phyloP scores from a whole-genome alignment of 768 basidiomycete genomes.

The Leccinellum luteum region DNA sequence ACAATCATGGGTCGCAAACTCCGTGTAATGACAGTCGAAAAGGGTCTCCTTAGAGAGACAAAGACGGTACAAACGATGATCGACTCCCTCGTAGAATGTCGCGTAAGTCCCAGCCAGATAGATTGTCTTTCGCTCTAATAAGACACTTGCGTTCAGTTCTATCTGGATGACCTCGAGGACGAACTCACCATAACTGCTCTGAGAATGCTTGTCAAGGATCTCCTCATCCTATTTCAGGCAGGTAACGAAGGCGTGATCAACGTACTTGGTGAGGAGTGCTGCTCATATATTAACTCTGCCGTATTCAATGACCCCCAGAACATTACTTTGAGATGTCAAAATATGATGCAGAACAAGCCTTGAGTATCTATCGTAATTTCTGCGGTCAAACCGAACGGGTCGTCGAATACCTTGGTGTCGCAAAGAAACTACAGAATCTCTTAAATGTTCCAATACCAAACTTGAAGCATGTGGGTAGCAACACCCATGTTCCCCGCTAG shows the following conservation, averaged over 20 bases:
- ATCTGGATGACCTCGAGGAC: slow-evolving; percentile 89
- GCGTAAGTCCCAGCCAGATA: slow-evolving; percentile 49
- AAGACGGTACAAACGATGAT: slow-evolving; percentile 89
- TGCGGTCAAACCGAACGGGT: slow-evolving; percentile 92
- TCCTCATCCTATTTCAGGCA: slow-evolving; percentile 92
- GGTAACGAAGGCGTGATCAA: slow-evolving; percentile 94
- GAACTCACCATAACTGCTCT: slow-evolving; percentile 86
- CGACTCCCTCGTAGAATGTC: slow-evolving; percentile 82
- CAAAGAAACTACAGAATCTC: slow-evolving; percentile 89
- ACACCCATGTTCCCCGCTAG: background rate
- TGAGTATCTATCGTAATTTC: slow-evolving; percentile 89
- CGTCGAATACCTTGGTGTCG: slow-evolving; percentile 89
- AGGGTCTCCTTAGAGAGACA: slow-evolving; percentile 90
- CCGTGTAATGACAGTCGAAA: slow-evolving; percentile 91
- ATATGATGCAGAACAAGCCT: slow-evolving; percentile 81
- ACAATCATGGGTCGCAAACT: slow-evolving; percentile 82
- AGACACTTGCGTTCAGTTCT: slow-evolving; percentile 58
- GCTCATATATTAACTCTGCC: slow-evolving; percentile 17
- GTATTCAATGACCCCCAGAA: slow-evolving; percentile 45
- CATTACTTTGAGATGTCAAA: slow-evolving; percentile 99
- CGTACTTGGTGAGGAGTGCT: slow-evolving; percentile 56
- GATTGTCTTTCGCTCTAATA: background rate
- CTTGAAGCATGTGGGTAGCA: slow-evolving; percentile 71
- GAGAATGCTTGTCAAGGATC: slow-evolving; percentile 93
- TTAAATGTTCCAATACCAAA: slow-evolving; percentile 94